Conservation (phyloP, 2,329 filamentous ascomycete species). For the Cercospora canescens region DNA sequence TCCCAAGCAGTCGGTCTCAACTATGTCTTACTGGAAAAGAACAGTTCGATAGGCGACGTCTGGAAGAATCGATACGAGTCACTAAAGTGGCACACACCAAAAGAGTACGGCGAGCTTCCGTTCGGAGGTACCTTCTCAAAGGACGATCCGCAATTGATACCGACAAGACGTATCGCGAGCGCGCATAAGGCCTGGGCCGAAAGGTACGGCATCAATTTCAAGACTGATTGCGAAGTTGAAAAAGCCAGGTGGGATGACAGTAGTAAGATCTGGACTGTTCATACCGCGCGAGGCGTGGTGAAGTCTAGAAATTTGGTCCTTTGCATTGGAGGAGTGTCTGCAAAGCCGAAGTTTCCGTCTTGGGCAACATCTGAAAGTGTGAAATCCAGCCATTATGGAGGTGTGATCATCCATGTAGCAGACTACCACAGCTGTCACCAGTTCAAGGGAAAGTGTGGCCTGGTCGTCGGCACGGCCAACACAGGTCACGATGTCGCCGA, state of each 20-base stretch:
- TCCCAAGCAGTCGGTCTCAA: conserved; percentile 45
- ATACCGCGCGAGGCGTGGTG: not conserved
- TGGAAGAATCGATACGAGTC: conserved; percentile 48
- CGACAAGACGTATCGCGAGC: too few species aligned
- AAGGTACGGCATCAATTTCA: conserved; percentile 31
- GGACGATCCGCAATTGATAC: too few species aligned
- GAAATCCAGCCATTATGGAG: too few species aligned
- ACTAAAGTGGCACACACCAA: conserved; percentile 42
- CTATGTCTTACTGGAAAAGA: conserved; percentile 46
- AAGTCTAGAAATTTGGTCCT: conserved; percentile 28
- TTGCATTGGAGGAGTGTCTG: conserved; percentile 33
- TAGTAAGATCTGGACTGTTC: not conserved
- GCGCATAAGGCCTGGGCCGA: conserved; percentile 32
- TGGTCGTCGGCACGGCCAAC: conserved; percentile 50
- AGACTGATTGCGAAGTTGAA: not conserved
- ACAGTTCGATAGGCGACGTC: conserved; percentile 43
- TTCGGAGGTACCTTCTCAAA: not conserved
- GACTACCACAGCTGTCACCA: conserved; percentile 35
- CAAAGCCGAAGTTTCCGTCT: conserved; percentile 12
- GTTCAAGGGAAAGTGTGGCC: conserved; percentile 43
- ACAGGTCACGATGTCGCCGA: conserved; percentile 50
- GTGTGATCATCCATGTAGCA: conserved; percentile 38
- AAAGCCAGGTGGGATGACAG: not conserved
- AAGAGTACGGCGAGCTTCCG: conserved; percentile 41
- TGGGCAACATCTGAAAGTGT: conserved; percentile 29